Conservation (phyloP, 2,329 filamentous ascomycete species). For the Lecanicillium sp. region DNA sequence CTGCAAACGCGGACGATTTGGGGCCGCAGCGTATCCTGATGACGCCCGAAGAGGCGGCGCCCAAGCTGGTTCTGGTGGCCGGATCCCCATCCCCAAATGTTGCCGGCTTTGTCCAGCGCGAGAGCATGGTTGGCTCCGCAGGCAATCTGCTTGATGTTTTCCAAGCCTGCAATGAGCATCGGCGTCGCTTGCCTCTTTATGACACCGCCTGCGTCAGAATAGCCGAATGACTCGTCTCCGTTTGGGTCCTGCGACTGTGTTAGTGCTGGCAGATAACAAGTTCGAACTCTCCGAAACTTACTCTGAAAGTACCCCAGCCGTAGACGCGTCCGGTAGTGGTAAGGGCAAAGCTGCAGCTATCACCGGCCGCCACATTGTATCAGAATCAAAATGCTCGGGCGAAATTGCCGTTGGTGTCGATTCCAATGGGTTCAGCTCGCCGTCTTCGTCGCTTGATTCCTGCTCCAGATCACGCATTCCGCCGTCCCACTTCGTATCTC, state of each 20-base stretch:
- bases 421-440: conserved; percentile 60
- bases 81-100: conserved; percentile 49
- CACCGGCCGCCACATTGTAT: conserved; percentile 59
- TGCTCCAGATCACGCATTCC: conserved; percentile 45
- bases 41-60: conserved; percentile 43
- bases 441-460: conserved; percentile 29
- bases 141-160: conserved; percentile 53
- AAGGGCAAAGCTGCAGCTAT: conserved; percentile 64
- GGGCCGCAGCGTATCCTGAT: conserved; percentile 41
- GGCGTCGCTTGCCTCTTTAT: conserved; percentile 41
- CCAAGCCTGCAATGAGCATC: conserved; percentile 45
- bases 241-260: conserved; percentile 24
- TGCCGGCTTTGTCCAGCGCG: conserved; percentile 52
- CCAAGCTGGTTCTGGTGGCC: conserved; percentile 51
- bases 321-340: conserved; percentile 64
- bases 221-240: conserved; percentile 45
- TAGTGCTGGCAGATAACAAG: conserved; percentile 36
- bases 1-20: conserved; percentile 39
- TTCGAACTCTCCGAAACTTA: conserved; percentile 30
- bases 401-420: conserved; percentile 55
- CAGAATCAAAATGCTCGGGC: conserved; percentile 46
- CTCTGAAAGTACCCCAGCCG: conserved; percentile 71
- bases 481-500: conserved; percentile 58
- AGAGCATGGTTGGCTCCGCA: conserved; percentile 62
- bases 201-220: conserved; percentile 29